A percentile compares a stretch with the other conserved stretches of the same genome.
Evolutionary conservation across 305 asterid species (phyloP).

Genomic region (Fraxinus paxiana): DNA sequence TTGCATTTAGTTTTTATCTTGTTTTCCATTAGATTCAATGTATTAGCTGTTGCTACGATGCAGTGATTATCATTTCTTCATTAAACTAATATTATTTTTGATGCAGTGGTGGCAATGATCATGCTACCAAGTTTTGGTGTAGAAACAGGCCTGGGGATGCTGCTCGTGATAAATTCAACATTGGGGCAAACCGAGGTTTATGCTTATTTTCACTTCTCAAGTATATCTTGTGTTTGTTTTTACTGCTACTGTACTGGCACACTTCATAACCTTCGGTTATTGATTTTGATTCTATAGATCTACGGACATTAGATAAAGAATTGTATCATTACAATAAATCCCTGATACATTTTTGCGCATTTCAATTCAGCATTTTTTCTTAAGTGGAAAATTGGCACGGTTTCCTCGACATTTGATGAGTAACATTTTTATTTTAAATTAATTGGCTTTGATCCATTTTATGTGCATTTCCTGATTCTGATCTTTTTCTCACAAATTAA

Average conservation of each 20-base stretch:
- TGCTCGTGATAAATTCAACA: conserved; percentile 69
- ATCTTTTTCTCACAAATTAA: background rate
- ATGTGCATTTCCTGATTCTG: background rate
- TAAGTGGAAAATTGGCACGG: background rate
- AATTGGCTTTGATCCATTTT: conserved; percentile 1
- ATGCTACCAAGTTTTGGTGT: conserved; percentile 98
- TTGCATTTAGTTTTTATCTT: background rate
- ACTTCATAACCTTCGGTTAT: conserved; percentile 15
- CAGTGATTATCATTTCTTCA: background rate
- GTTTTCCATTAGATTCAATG: background rate
- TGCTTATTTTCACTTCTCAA: conserved; percentile 11
- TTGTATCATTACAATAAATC: background rate
- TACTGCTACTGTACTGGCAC: conserved; percentile 17
- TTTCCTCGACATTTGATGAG: background rate
- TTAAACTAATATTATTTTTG: conserved; percentile 25
- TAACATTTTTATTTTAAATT: background rate
- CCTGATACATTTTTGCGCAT: conserved; percentile 9
- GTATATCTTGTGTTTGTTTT: conserved; percentile 5
- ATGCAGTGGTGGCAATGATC: conserved; percentile 98
- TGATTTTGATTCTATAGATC: background rate
- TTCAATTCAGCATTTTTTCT: background rate
- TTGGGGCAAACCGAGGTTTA: conserved; percentile 65
- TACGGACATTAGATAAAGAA: conserved; percentile 7
- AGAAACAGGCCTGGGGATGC: conserved; percentile 98
- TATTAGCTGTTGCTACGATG: conserved; percentile 1